Evolutionary conservation across 345 rosid genomes (phyloP).

Genomic region (Arabidopsis thaliana): TAIR10.1 NC_003075.7:6108001-6108500

Average conservation of each 20-base stretch:
- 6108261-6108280: no score
- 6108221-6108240: neutral
- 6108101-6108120: neutral
- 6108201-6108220: neutral
- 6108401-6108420: neutral
- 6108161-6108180: conserved; percentile 1
- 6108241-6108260: neutral
- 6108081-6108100: neutral
- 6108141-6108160: conserved; percentile 3
- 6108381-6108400: no score
- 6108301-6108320: no score
- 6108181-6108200: no score
- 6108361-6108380: no score
- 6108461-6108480: neutral
- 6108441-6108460: conserved; percentile 5
- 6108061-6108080: neutral
- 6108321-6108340: no score
- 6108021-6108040: neutral
- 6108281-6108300: no score
- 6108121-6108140: neutral
- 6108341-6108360: no score
- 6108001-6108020: conserved; percentile 56
- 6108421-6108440: conserved; percentile 1
- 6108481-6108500: neutral
- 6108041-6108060: neutral